phyloP scores from a whole-genome alignment of 163 green algal species.

The Prototheca cutis region DNA sequence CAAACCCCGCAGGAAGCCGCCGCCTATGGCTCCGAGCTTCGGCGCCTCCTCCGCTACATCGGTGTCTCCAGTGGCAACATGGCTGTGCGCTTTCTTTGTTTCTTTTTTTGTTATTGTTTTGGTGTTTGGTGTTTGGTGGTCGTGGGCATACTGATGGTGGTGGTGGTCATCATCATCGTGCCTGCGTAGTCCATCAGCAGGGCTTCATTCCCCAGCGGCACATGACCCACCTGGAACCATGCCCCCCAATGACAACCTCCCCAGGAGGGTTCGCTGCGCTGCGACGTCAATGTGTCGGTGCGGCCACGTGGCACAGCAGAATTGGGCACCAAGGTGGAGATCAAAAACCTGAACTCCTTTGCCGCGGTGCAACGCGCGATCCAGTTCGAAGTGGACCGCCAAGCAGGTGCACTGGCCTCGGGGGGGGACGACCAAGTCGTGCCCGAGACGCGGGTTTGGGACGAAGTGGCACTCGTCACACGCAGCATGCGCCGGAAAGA shows the following conservation, averaged over 20 bases:
- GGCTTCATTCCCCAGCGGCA: no score
- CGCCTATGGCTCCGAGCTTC: slow-evolving; percentile 80
- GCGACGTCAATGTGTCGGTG: slow-evolving; percentile 92
- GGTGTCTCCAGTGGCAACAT: slow-evolving; percentile 87
- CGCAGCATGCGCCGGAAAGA: slow-evolving; percentile 86
- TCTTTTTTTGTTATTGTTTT: no score
- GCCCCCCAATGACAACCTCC: no score
- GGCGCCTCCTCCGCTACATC: slow-evolving; percentile 77
- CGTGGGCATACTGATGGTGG: no score
- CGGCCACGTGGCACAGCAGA: slow-evolving; percentile 36
- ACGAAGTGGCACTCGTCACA: slow-evolving; percentile 71
- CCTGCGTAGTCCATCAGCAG: no score
- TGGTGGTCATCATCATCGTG: no score
- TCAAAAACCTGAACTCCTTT: slow-evolving; percentile 99
- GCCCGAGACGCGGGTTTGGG: slow-evolving; percentile 91
- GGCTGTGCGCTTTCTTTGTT: no score
- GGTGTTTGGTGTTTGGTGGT: no score
- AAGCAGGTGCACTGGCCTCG: slow-evolving; percentile 51
- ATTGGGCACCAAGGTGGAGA: slow-evolving; percentile 92
- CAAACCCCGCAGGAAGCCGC: slow-evolving; percentile 68
- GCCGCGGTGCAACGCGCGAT: slow-evolving; percentile 83
- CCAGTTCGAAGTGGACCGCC: slow-evolving; percentile 78
- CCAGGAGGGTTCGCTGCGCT: slow-evolving; percentile 78
- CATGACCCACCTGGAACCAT: no score
- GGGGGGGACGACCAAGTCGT: slow-evolving; percentile 64